These are phyloP conservation scores for Amanita molliuscula DNA, from an alignment of 768 basidiomycete species.

Conservation along the genomic window DNA sequence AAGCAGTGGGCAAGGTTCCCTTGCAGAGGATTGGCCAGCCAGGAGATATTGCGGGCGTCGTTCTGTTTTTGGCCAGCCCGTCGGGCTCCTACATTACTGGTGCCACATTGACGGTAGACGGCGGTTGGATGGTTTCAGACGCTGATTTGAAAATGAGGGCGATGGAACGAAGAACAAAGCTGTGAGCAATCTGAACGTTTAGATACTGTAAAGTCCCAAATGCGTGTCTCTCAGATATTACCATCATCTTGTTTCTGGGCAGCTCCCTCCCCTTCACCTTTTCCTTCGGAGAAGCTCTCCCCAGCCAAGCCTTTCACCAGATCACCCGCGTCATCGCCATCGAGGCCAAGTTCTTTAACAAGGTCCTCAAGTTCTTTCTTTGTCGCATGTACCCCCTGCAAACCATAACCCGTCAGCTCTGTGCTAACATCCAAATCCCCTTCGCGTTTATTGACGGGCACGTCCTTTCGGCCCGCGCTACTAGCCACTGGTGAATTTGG, in stretches of 20 bases:
- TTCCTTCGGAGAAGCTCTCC: slow-evolving; percentile 12
- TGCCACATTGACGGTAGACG: slow-evolving; percentile 52
- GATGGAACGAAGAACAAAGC: neutral
- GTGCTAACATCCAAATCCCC: slow-evolving; percentile 56
- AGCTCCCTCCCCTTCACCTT: neutral
- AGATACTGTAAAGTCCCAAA: neutral
- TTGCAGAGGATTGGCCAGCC: slow-evolving; percentile 45
- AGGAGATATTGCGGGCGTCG: slow-evolving; percentile 56
- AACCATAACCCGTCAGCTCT: slow-evolving; percentile 56
- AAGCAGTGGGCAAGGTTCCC: slow-evolving; percentile 27
- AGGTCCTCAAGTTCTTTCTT: slow-evolving; percentile 64
- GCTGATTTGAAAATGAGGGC: neutral
- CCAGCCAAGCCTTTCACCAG: slow-evolving; percentile 54
- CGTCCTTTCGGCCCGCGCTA: slow-evolving; percentile 24
- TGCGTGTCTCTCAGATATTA: neutral
- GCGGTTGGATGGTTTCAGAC: slow-evolving; percentile 19
- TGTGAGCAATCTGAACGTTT: neutral
- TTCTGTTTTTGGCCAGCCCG: slow-evolving; percentile 48
- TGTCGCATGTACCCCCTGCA: slow-evolving; percentile 71
- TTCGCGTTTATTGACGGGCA: slow-evolving; percentile 46
- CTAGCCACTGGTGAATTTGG: slow-evolving; percentile 28
- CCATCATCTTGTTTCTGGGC: neutral
- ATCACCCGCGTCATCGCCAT: slow-evolving; percentile 68
- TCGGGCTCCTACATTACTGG: slow-evolving; percentile 58
- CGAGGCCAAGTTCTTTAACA: slow-evolving; percentile 67